Base-by-base conservation (phyloP, 2,329 filamentous ascomycete genomes). In the Moelleriella libera region DNA sequence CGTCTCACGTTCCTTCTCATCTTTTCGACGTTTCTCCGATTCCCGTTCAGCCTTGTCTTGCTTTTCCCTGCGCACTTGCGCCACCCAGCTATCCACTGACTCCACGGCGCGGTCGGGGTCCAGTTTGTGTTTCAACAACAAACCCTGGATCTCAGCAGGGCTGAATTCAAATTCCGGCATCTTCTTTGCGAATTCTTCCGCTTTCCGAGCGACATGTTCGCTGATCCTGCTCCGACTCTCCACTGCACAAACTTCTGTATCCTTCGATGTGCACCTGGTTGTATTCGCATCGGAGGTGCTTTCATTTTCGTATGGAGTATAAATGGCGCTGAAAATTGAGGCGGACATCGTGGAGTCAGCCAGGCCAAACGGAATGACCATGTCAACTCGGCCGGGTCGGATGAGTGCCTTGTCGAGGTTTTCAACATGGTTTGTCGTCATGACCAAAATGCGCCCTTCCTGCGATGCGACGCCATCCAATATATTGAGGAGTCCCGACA, bases 401-500 rank as follows among this genome's bases (percentile, higher is more conserved):
- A 81, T 78, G 14, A 82, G 67, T 0, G 78, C 78, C 51, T 74
- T 73, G 63, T 80, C 77, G 7, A 80, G 68, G 55, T 76, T 76
- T 51, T 80, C 75, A 0, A 78, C 47, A 58, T 80, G 75, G 54
- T 81, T 81, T n/a, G 77, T 80, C 2, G 77, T 81, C 77, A 80
- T 81, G 59, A 81, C 73, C 11, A 81, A 68, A 5, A 80, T 68
- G n/a, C 76, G 72, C 6, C 77, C 76, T 56, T 82, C 78, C 52
- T 80, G 75, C 7, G 76, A 78, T 14, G 76, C 76, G 6, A 81
- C 77, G 40, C 87, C 85, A 54, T 94, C 85, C 41, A 92, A 80
- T 44, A 85, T 83, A 62, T 92, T 92, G 44, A 92, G 76, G 2
- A 92, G 69, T 0, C 84, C 85, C 0, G 84, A 88, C 2, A 92